Percentiles rank a stretch among this genome's conserved stretches.
phyloP scores from a whole-genome alignment of 371 early-diverging fungal genomes.

The Lichtheimia ornata region DNA sequence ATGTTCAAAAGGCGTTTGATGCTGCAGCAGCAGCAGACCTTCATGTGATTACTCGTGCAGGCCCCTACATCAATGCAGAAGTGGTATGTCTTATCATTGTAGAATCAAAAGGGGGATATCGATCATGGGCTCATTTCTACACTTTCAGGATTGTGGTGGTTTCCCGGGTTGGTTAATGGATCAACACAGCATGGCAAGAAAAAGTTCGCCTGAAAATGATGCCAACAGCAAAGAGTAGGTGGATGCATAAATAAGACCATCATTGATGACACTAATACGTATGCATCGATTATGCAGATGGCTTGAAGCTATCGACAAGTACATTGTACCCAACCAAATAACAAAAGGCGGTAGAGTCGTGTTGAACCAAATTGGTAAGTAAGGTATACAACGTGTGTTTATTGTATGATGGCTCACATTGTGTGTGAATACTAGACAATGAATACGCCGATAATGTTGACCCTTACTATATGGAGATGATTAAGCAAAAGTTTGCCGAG shows the following conservation, averaged over 20 bases:
- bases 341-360: conserved; percentile 12
- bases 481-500: conserved; percentile 8
- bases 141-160: conserved; percentile 16
- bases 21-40: conserved; percentile 18
- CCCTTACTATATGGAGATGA: conserved; percentile 7
- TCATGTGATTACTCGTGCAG: conserved; percentile 27
- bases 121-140: not conserved
- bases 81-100: conserved; percentile 1
- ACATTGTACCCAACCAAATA: conserved; percentile 15
- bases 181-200: conserved; percentile 7
- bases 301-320: conserved; percentile 18
- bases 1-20: conserved; percentile 23
- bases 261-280: not conserved
- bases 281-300: conserved; percentile 2
- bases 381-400: not conserved
- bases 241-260: not conserved
- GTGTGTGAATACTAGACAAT: conserved; percentile 9
- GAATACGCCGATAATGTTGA: conserved; percentile 11
- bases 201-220: conserved; percentile 6
- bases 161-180: conserved; percentile 13
- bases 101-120: not conserved
- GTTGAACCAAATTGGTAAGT: conserved; percentile 12
- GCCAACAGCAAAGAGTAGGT: conserved; percentile 11
- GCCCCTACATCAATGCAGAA: conserved; percentile 27
- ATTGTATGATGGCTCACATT: not conserved